Evolutionary conservation across 1,284 basidiomycete species (phyloP).

Genomic region (Sanghuangporus sanghuang): DNA sequence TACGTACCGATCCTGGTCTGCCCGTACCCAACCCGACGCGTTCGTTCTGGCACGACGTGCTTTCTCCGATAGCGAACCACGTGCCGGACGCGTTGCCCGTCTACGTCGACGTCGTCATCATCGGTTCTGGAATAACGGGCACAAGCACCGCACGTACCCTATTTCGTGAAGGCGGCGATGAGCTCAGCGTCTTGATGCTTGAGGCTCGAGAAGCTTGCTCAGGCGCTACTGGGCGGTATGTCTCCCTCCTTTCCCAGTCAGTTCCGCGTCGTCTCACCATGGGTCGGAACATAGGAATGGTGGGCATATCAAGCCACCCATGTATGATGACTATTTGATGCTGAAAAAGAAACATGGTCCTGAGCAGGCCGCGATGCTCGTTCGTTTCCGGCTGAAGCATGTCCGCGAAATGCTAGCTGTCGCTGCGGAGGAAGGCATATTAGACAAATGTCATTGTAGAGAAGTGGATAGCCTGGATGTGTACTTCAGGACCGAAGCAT

Average conservation of each 20-base stretch:
- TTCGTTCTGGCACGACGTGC: constrained; percentile 58
- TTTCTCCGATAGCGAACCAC: constrained; percentile 42
- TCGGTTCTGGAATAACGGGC: constrained; percentile 71
- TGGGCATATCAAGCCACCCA: constrained; percentile 59
- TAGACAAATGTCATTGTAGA: constrained; percentile 38
- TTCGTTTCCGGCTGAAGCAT: constrained; percentile 58
- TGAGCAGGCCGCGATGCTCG: constrained; percentile 45
- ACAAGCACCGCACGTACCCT: constrained; percentile 50
- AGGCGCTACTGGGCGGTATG: constrained; percentile 63
- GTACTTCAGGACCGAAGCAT: constrained; percentile 33
- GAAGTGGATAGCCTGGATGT: constrained; percentile 48
- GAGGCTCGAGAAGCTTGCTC: constrained; percentile 67
- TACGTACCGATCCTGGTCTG: constrained; percentile 47
- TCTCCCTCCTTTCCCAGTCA: constrained; percentile 3
- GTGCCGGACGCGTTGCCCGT: constrained; percentile 35
- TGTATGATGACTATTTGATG: constrained; percentile 55
- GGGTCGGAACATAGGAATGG: constrained; percentile 46
- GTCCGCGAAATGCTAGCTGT: constrained; percentile 40
- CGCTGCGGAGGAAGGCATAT: constrained; percentile 42
- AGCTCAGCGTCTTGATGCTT: constrained; percentile 50
- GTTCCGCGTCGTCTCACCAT: background rate
- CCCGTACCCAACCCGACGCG: constrained; percentile 46
- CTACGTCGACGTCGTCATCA: constrained; percentile 53
- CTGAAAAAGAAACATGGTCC: constrained; percentile 44
- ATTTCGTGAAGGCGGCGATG: constrained; percentile 33